These are phyloP conservation scores for Pyrenophora tritici-repentis DNA, from an alignment of 2,329 filamentous ascomycete species.

Conservation along the genomic window DNA sequence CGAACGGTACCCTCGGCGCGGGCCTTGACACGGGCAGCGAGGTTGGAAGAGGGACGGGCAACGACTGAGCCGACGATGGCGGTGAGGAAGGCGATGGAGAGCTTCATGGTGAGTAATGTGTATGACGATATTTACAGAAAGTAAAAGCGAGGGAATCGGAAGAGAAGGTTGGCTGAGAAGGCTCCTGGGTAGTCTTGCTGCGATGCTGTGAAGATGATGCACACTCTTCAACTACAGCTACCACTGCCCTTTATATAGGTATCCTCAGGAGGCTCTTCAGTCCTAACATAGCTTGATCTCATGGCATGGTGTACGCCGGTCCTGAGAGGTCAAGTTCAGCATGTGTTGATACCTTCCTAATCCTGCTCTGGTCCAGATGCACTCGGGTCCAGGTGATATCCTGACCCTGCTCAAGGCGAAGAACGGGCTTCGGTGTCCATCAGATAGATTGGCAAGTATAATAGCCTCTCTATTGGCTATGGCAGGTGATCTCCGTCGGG, in stretches of 20 bases:
- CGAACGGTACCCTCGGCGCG: conserved; percentile 21
- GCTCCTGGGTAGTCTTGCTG: not conserved
- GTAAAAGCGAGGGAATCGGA: not conserved
- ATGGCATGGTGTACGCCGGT: not conserved
- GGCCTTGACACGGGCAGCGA: conserved; percentile 21
- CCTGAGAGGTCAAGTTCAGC: not conserved
- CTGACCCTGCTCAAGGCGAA: not conserved
- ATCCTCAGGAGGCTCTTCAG: not conserved
- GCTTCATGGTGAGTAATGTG: conserved; percentile 16
- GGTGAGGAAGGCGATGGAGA: conserved; percentile 15
- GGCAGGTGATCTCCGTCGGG: too few species aligned
- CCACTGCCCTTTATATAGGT: not conserved
- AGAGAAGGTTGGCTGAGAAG: not conserved
- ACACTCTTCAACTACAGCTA: too few species aligned
- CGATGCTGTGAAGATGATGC: not conserved
- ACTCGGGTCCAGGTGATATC: too few species aligned
- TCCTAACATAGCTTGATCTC: too few species aligned
- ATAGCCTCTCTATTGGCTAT: too few species aligned
- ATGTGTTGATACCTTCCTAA: conserved; percentile 4
- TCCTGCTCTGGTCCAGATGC: too few species aligned
- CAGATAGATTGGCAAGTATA: not conserved
- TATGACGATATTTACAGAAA: not conserved
- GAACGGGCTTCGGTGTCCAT: not conserved
- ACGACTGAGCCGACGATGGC: conserved; percentile 17
- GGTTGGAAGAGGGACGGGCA: conserved; percentile 21